A percentile compares a stretch with the other conserved stretches of the same genome.
These are phyloP conservation scores for Collybiopsis luxurians DNA, from an alignment of 768 basidiomycete genomes.

Conservation along the genomic window DNA sequence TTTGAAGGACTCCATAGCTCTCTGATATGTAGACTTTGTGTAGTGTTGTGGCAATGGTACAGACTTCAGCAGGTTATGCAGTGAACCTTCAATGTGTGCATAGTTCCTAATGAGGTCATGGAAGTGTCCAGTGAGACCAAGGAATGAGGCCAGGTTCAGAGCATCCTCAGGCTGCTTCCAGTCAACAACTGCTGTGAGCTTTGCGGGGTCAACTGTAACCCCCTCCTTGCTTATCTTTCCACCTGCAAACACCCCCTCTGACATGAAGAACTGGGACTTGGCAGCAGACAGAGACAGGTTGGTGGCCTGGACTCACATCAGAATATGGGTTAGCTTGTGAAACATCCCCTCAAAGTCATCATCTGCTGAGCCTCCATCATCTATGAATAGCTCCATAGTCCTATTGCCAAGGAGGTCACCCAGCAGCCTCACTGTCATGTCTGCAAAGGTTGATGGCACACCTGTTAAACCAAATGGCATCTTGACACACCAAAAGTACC, in stretches of 20 bases:
- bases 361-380: constrained; percentile 19
- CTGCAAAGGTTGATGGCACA: constrained; percentile 17
- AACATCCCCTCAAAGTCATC: constrained; percentile 22
- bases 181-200: constrained; percentile 4
- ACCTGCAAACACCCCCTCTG: constrained; percentile 3
- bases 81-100: constrained; percentile 10
- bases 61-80: constrained; percentile 14
- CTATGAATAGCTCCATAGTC: constrained; percentile 19
- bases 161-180: constrained; percentile 9
- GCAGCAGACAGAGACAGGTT: constrained; percentile 32
- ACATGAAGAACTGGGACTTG: constrained; percentile 11
- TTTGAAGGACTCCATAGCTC: not conserved
- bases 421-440: constrained; percentile 1
- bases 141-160: constrained; percentile 12
- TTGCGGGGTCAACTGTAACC: too few relatives aligned
- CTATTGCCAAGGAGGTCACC: not conserved
- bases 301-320: not conserved
- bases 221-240: constrained; percentile 4
- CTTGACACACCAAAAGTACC: constrained; percentile 21
- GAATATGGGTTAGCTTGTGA: constrained; percentile 6
- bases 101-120: constrained; percentile 7
- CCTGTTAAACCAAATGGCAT: too few relatives aligned
- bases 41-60: not conserved
- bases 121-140: constrained; percentile 11
- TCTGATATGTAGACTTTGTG: not conserved